Evolutionary conservation across 2,329 filamentous ascomycete genomes (phyloP), one percentile per base, ranked within the genome.

Genomic region (Cladosporium sp.): DNA sequence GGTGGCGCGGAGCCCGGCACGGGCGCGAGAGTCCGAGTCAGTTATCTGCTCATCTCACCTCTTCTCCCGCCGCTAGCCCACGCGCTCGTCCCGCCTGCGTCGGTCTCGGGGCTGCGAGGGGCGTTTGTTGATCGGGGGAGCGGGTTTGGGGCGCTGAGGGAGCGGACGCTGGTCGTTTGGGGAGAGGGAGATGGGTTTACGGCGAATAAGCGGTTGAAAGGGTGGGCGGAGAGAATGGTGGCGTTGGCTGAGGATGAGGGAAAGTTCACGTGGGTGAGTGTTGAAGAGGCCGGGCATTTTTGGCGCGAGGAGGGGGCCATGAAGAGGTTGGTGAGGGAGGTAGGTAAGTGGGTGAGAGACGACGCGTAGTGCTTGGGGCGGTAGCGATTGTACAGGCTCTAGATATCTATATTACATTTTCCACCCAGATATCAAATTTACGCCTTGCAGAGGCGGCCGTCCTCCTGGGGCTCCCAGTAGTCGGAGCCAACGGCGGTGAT

Each of bases 111-210:
- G 9, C 32, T 55, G 1, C 55, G 43, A 19, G 44, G 52, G 8
- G 32, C 9, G 22, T 28, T 28, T 13, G 13, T 43, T 2, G 52
- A 54, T 9, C 33, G 38, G 9, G 14, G n/a, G 7, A 43, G 52
- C 16, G 58, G 60, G 1, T 83, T 86, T 62, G 71, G 87, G 45
- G 69, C 80, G 1, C 66, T 70, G 34, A 57, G 58, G 2, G 77
- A 84, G 61, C 75, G 77, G 1, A 85, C 85, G 0, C 67, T 95
- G 33, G 83, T 82, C 0, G 69, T 95, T 0, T 95, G 84, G 63
- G 92, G 91, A 1, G 81, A 85, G 46, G 74, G 79, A 3, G 91
- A 97, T 67, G 71, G 77, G 0, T 95, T 96, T 58, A 84, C 87
- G 1, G 79, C 83, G 1, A 74, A 74, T 3, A 78, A 76, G 54